Conservation (phyloP, 305 asterid genomes). For the Nicotiana rustica region DNA sequence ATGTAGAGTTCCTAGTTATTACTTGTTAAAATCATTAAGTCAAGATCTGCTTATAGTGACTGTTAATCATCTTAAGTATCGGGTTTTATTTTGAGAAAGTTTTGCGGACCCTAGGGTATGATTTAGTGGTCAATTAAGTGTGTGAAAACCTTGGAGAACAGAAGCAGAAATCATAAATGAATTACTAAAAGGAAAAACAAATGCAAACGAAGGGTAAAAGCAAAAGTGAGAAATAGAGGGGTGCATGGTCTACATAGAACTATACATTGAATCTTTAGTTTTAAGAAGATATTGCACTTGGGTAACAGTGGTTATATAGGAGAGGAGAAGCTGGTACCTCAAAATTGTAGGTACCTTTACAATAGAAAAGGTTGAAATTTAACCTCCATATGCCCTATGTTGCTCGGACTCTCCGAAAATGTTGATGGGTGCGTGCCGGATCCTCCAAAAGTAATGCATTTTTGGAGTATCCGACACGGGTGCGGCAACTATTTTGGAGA, state of each 20-base stretch:
- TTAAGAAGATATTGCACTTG: constrained; percentile 2
- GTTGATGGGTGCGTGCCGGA: too few relatives aligned
- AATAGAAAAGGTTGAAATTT: background rate
- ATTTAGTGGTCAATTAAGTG: too few relatives aligned
- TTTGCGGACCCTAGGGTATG: too few relatives aligned
- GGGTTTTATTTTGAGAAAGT: background rate
- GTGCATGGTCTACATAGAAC: background rate
- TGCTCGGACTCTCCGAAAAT: too few relatives aligned
- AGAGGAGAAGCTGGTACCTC: background rate
- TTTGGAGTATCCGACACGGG: too few relatives aligned
- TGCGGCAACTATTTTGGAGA: too few relatives aligned
- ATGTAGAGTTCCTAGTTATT: background rate
- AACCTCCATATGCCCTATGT: background rate
- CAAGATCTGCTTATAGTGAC: background rate
- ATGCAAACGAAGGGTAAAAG: too few relatives aligned
- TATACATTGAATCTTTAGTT: background rate
- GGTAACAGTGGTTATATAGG: background rate
- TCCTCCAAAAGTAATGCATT: too few relatives aligned
- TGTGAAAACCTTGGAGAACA: too few relatives aligned
- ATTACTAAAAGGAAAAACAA: background rate
- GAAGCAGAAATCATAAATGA: constrained; percentile 3
- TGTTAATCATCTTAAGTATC: background rate
- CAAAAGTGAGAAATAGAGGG: too few relatives aligned
- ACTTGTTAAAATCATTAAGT: background rate
- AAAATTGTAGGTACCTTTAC: constrained; percentile 10